Conservation (phyloP, 2,329 filamentous ascomycete genomes). For the Aspergillus brasiliensis region DNA sequence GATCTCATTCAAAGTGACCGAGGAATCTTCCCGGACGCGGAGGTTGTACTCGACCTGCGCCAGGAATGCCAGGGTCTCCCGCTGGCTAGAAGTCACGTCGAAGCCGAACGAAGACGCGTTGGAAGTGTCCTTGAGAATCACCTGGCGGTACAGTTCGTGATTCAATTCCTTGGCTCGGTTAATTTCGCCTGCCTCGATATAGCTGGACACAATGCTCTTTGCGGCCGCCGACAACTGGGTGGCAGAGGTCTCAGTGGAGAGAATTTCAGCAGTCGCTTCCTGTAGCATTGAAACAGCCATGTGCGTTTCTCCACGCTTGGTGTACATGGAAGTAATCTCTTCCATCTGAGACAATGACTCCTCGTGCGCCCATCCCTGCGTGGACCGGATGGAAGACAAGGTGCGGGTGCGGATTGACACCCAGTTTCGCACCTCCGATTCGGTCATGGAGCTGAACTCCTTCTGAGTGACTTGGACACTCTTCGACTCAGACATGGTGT, state of each 20-base stretch:
- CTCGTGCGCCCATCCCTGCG: slow-evolving; percentile 43
- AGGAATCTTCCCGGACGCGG: slow-evolving; percentile 18
- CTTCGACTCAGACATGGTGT: slow-evolving; percentile 42
- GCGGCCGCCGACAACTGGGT: slow-evolving; percentile 36
- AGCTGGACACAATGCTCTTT: slow-evolving; percentile 38
- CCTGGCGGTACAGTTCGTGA: slow-evolving; percentile 42
- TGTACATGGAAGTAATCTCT: slow-evolving; percentile 38
- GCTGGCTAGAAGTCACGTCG: slow-evolving; percentile 33
- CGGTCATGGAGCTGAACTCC: slow-evolving; percentile 26
- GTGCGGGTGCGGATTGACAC: slow-evolving; percentile 33
- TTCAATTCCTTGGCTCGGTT: slow-evolving; percentile 34
- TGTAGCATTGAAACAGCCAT: slow-evolving; percentile 34
- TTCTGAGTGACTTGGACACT: slow-evolving; percentile 18
- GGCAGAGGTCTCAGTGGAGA: slow-evolving; percentile 34
- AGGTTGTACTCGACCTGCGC: slow-evolving; percentile 50
- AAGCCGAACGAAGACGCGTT: slow-evolving; percentile 33
- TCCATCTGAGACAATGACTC: slow-evolving; percentile 40
- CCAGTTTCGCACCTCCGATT: slow-evolving; percentile 30
- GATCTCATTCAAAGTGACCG: slow-evolving; percentile 44
- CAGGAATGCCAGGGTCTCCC: slow-evolving; percentile 46
- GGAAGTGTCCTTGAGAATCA: slow-evolving; percentile 40
- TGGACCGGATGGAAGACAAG: slow-evolving; percentile 30
- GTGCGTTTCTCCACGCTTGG: slow-evolving; percentile 34
- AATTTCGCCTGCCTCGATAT: slow-evolving; percentile 34
- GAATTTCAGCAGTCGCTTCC: slow-evolving; percentile 34